Evolutionary conservation across 441 rosid species (phyloP), one percentile per base, ranked within the genome.

Genomic region (Geranium incanum): DNA sequence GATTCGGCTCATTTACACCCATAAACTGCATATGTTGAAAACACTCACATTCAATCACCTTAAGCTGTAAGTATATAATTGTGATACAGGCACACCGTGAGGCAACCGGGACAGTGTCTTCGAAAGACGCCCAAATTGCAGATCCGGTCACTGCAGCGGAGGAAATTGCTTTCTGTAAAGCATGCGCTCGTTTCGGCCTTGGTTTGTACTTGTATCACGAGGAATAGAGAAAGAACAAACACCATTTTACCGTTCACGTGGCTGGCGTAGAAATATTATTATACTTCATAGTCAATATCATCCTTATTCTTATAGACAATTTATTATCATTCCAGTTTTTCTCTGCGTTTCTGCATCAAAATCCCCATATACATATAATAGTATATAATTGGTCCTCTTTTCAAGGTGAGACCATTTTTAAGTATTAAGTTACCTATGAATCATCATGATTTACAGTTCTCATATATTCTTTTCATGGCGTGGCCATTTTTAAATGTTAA

Each of bases 141-240:
- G 97, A 94, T 82, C 95, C 92, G n/a, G 97, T 91, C 71, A 80
- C 96, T 74, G 88, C 87, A 33, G 98, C 98, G 9, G 98, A 90
- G 81, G 97, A 91, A 87, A 86, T 88, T 21, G 98, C 95, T 43
- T 94, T 94, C 78, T 90, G 98, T 90, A 88, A 85, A 77, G 93
- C 95, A 1, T 94, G 98, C 78, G 93, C 97, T 60, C 86, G 98
- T 66, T 94, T 94, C 76, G 97, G 98, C 59, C 98, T 94, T 52
- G 97, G 98, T 74, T 75, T 94, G 82, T 88, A 94, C 75, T 84
- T 94, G 15, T 91, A 88, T 73, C 98, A 94, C 60, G 95, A 87
- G 75, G 79, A 86, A 36, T 85, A 88, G 82, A 71, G 16, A 33
- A 28, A 28, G 33, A 28, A 28, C 33, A 28, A 28, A 28, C 33